Percentiles rank a stretch among this genome's conserved stretches.
These are phyloP conservation scores for Trichocomaceae sp. DNA, from an alignment of 2,329 filamentous ascomycete genomes.

Conservation along the genomic window DNA sequence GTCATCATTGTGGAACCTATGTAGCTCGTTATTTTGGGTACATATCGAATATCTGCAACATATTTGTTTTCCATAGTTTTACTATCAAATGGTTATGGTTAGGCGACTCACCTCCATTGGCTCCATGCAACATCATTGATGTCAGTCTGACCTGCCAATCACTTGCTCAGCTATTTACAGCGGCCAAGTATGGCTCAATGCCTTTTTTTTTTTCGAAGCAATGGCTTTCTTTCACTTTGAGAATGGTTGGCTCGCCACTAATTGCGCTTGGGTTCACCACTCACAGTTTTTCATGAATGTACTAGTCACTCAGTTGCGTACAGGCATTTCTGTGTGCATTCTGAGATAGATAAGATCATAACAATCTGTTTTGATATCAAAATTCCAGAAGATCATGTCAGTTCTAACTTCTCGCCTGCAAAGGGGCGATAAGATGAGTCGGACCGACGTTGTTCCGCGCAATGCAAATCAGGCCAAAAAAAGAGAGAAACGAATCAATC, in stretches of 20 bases:
- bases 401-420: background rate
- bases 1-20: conserved; percentile 7
- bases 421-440: conserved; percentile 16
- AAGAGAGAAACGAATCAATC: background rate
- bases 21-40: background rate
- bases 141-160: background rate
- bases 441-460: conserved; percentile 13
- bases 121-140: conserved; percentile 6
- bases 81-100: background rate
- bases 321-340: background rate
- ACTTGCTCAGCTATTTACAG: background rate
- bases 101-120: conserved; percentile 7
- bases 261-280: background rate
- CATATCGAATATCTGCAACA: background rate
- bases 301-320: background rate
- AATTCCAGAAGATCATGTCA: background rate
- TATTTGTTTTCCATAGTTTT: background rate
- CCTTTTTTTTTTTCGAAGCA: background rate
- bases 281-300: background rate
- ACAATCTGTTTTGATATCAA: background rate
- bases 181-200: background rate
- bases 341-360: background rate
- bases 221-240: background rate
- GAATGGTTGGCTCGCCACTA: background rate
- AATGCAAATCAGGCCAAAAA: background rate